These are phyloP conservation scores for Ganoderma lingzhi DNA, from an alignment of 1,284 basidiomycete species.

Conservation along the genomic window DNA sequence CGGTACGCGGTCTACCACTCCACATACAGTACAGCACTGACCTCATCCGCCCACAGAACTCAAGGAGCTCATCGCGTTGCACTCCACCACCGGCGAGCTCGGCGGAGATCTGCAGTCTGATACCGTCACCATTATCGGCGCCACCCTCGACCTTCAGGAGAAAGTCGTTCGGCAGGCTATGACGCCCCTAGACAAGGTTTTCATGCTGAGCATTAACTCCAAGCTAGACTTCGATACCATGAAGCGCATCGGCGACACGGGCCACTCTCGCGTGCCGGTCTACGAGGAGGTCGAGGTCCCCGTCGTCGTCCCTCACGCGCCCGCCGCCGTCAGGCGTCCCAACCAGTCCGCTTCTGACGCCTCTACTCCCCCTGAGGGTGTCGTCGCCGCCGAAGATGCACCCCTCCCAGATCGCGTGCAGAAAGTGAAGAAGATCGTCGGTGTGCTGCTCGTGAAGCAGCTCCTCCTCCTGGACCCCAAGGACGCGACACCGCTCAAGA, in stretches of 20 bases:
- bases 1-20: slow-evolving; percentile 20
- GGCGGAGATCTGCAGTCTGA: slow-evolving; percentile 76
- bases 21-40: not conserved
- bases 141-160: slow-evolving; percentile 75
- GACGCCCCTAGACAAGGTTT: slow-evolving; percentile 82
- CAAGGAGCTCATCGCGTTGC: slow-evolving; percentile 77
- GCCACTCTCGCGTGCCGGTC: slow-evolving; percentile 80
- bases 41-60: slow-evolving; percentile 51
- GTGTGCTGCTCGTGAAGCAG: slow-evolving; percentile 84
- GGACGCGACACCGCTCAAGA: slow-evolving; percentile 79
- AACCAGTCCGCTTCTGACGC: slow-evolving; percentile 6
- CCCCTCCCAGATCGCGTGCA: slow-evolving; percentile 37
- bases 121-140: slow-evolving; percentile 79
- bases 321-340: slow-evolving; percentile 5
- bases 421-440: slow-evolving; percentile 79
- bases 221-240: slow-evolving; percentile 82
- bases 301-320: slow-evolving; percentile 20
- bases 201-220: slow-evolving; percentile 84
- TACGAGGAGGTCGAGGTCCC: slow-evolving; percentile 76
- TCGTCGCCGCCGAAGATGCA: slow-evolving; percentile 17
- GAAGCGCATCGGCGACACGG: slow-evolving; percentile 76
- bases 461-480: slow-evolving; percentile 87
- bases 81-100: slow-evolving; percentile 59
- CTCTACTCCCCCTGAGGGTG: not conserved
- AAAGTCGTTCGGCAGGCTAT: slow-evolving; percentile 67